These are phyloP conservation scores for Hypomontagnella monticulosa DNA, from an alignment of 495 filamentous ascomycete genomes.

Conservation along the genomic window DNA sequence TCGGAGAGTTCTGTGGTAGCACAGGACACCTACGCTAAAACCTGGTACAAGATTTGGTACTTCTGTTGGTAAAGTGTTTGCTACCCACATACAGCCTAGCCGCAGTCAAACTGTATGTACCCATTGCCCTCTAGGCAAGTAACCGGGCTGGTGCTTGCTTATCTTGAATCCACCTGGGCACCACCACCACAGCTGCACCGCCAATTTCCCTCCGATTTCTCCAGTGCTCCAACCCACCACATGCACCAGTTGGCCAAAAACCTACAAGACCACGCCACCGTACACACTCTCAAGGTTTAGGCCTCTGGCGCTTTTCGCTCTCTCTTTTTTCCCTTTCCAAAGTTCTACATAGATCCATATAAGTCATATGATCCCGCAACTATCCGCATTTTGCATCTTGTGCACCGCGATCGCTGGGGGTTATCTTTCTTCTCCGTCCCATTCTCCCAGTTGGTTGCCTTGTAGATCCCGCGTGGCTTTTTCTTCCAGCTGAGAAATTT, in stretches of 20 bases:
- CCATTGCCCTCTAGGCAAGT: constrained; percentile 1
- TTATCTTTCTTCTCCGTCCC: constrained; percentile 8
- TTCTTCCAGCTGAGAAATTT: constrained; percentile 20
- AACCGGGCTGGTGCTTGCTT: constrained; percentile 30
- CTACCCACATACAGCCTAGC: background rate
- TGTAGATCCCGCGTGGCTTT: constrained; percentile 25
- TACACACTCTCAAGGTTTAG: constrained; percentile 21
- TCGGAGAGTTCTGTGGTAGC: constrained; percentile 3
- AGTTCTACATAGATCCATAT: background rate
- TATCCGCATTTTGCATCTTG: constrained; percentile 8
- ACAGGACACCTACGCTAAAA: constrained; percentile 7
- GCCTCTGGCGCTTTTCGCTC: constrained; percentile 5
- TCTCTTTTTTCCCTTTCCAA: constrained; percentile 17
- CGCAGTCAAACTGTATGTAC: background rate
- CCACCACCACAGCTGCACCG: constrained; percentile 6
- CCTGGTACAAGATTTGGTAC: background rate
- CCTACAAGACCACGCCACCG: constrained; percentile 21
- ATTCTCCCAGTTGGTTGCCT: constrained; percentile 20
- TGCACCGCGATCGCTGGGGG: constrained; percentile 8
- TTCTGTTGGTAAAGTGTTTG: background rate
- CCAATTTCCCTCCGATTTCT: constrained; percentile 26
- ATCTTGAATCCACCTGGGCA: constrained; percentile 32
- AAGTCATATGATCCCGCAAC: constrained; percentile 33
- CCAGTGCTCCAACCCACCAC: constrained; percentile 11
- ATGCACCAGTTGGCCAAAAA: constrained; percentile 9